Conservation (phyloP, 2,329 filamentous ascomycete genomes). For the Ceratocystis alfenasii region DNA sequence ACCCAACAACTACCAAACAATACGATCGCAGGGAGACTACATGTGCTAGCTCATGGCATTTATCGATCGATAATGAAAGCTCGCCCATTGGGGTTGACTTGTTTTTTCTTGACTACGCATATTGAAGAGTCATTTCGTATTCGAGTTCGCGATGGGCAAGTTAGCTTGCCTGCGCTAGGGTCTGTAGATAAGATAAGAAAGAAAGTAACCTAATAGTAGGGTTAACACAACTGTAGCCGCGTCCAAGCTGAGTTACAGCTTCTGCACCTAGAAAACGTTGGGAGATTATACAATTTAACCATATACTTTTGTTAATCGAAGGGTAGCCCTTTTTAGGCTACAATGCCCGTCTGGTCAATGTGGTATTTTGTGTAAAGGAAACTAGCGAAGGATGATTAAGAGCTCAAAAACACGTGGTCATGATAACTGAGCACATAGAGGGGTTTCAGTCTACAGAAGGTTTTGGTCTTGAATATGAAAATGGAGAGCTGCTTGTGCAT, state of each 20-base stretch:
- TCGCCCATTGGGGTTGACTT: not conserved
- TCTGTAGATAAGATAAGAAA: not conserved
- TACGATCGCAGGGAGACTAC: not conserved
- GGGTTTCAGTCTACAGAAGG: not conserved
- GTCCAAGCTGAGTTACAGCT: not conserved
- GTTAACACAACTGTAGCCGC: not conserved
- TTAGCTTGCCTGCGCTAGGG: not conserved
- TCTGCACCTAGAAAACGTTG: not conserved
- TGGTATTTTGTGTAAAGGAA: not conserved
- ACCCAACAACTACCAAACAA: not conserved
- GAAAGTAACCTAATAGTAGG: not conserved
- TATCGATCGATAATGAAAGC: not conserved
- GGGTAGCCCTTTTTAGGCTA: not conserved
- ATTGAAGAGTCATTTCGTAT: not conserved
- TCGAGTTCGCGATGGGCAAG: not conserved
- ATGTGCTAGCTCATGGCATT: not conserved
- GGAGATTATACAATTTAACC: constrained; percentile 6
- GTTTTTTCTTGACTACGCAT: not conserved
- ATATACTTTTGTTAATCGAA: not conserved
- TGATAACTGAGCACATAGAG: not conserved
- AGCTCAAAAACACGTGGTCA: not conserved
- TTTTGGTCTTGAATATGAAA: not conserved
- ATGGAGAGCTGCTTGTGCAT: not conserved
- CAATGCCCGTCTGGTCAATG: not conserved
- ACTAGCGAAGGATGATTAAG: constrained; percentile 5